Evolutionary conservation across 2,329 filamentous ascomycete species (phyloP), one percentile per base, ranked within the genome.

Genomic region (Clarireedia homoeocarpa): DNA sequence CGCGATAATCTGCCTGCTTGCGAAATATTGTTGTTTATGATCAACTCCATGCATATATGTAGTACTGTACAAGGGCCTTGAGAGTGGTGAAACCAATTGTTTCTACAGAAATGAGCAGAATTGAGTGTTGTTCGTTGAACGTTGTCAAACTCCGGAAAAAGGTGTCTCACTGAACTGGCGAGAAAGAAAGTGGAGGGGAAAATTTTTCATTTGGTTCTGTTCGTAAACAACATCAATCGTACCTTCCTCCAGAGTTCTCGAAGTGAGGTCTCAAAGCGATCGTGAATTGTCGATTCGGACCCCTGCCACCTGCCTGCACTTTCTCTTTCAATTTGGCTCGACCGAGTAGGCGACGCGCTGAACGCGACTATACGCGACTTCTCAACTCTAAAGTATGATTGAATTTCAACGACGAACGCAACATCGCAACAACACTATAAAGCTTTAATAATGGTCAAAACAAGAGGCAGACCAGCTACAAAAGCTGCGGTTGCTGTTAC

Each of bases 401-500:
- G n/a, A n/a, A n/a, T 26, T 30, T 9, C 36, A 48, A 38, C 44
- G 15, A 20, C 23, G 12, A 20, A 20, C 24, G 51, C 26, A 15
- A 30, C 4, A 44, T 45, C 45, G 53, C 14, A 30, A 45, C 26
- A 10, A 38, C 23, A 45, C 36, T 34, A 42, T 27, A 23, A 36
- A 23, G 6, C 17, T 40, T 20, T 6, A 26, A 44, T 53, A 26
- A 65, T 58, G 38, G 66, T 63, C 58, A 68, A 65, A 55, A 68
- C 66, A 58, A 61, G 66, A 53, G 59, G 60, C 14, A 66, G 61
- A 59, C 53, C 56, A 51, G 59, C 65, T 7, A 55, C 59, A 5
- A 68, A 67, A 49, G 42, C 62, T 26, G 53, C 57, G 10, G 48
- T 54, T n/a, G 59, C 62, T 26, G 55, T 55, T 20, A 48, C 54